Evolutionary conservation across 73 alveolate species (phyloP).

Genomic region (Urostyla sp.): DNA sequence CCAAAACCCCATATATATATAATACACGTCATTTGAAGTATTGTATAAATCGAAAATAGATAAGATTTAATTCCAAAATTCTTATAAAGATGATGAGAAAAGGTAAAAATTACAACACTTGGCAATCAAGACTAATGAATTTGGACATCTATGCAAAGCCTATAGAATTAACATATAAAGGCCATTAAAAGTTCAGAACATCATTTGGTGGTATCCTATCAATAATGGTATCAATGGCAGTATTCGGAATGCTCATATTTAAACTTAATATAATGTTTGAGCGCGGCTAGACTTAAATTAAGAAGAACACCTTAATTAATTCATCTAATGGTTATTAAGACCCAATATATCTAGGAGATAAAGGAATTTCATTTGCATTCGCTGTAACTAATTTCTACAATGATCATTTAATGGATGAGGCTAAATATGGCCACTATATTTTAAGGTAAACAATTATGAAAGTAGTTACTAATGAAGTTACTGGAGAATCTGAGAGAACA

Average conservation of each 20-base stretch:
- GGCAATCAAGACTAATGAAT: background rate
- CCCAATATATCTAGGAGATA: background rate
- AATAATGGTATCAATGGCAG: background rate
- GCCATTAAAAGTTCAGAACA: background rate
- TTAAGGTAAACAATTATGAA: background rate
- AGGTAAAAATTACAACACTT: background rate
- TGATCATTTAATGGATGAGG: background rate
- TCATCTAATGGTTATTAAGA: background rate
- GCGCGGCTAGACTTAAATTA: background rate
- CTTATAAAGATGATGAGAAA: too few species aligned
- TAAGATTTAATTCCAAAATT: too few species aligned
- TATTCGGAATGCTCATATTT: background rate
- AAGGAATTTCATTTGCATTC: slow-evolving; percentile 13
- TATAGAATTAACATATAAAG: background rate
- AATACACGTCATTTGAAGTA: too few species aligned
- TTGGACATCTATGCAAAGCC: slow-evolving; percentile 28
- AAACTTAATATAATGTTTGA: background rate
- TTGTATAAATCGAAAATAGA: too few species aligned
- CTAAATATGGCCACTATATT: background rate
- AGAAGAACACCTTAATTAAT: slow-evolving; percentile 1
- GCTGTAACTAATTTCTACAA: slow-evolving; percentile 2
- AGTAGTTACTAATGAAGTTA: background rate
- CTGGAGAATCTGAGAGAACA: background rate
- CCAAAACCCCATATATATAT: too few species aligned
- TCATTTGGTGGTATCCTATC: slow-evolving; percentile 25